Base-by-base conservation (phyloP, 805 yeast species). In the Clavispora carvajalis region DNA sequence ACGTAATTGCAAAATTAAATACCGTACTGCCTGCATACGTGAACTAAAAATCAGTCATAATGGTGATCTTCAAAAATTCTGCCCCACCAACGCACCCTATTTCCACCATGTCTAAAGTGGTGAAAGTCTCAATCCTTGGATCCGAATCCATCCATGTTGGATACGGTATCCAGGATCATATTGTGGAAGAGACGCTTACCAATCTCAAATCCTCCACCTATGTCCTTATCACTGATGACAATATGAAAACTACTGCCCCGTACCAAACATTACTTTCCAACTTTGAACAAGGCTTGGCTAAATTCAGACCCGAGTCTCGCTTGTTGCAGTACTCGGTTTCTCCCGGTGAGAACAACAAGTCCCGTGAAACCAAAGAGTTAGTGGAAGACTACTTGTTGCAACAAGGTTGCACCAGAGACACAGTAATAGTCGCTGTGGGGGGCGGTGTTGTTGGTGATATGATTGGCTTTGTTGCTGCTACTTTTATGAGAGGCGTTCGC, bases 401-500 rank as follows among this genome's bases (percentile, higher is more conserved):
- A 5, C 66, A 87, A 56, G 95, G 95, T 19, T 93, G 99, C 63
- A 93, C 98, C 12, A 79, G 99, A 64, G 99, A 93, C 60, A 89
- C 98, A 3, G 87, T 93, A 19, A 80, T 93, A 42, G 66, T 93
- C 36, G 99, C 99, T 7, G 79, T 93, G 44, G 99, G 99, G 46
- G 99, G 99, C 51, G 99, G 99, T 53, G 95, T 93, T 38, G 91
- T 93, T 62, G 99, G 99, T 45, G 99, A 93, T 59, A 91, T 93
- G 99, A 86, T 91, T 50, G 99, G 99, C 4, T 93, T 80, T 60
- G 98, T 93, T 31, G 99, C 99, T n/a, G 91, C 99, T 23, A 93
- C 99, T 2, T 93, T 93, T 62, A 93, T 93, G 99, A 78, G 99
- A 60, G 99, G 99, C 42, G 95, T 93, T 7, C 76, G 96, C 47